Base-by-base conservation (phyloP, 345 rosid genomes). In the Lagerstroemia speciosa region DNA sequence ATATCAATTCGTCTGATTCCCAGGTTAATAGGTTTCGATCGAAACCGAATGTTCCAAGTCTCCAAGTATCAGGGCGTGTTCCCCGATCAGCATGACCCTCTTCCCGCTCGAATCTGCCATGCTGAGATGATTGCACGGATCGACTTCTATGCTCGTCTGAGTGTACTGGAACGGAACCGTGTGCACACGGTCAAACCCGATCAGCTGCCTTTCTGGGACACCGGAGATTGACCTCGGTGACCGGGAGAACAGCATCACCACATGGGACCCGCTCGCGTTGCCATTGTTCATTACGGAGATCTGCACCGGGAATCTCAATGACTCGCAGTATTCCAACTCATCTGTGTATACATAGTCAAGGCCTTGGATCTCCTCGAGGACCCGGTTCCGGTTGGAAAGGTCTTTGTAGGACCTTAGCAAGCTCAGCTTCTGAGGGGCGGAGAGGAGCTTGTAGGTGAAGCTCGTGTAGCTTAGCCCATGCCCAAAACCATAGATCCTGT, bases 111-210 rank as follows among this genome's bases (percentile, higher is more conserved):
- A 78, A 72, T 87, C 78, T 60, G 85, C 89, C 38, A 85, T 34
- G 72, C 86, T 89, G 6, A 93, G 81, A 43, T 91, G 87, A 57
- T 83, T 72, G 69, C 96, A 93, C 33, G 97, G 97, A 77, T 87
- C 89, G 0, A 93, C 78, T 70, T 77, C 36, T 14, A 93, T 75
- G 78, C 74, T 86, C 20, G 81, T 77, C 74, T 85, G 82, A 6
- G 80, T 74, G 38, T 74, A 73, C 55, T 77, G 45, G 5, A 55
- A 50, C 1, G 87, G 80, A 45, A 69, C 31, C 15, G 87, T 83
- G 73, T 85, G 85, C 61, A 93, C 87, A 1, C 97, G 83, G 10
- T 89, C 89, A 45, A 86, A 93, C 41, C 91, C 98, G 17, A 93
- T 77, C 67, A 89, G 83, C 66, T 91, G 97, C 66, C 78, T 87